Conservation (phyloP, 192 early-diverging fungal species). For the Coemansia sp. region DNA sequence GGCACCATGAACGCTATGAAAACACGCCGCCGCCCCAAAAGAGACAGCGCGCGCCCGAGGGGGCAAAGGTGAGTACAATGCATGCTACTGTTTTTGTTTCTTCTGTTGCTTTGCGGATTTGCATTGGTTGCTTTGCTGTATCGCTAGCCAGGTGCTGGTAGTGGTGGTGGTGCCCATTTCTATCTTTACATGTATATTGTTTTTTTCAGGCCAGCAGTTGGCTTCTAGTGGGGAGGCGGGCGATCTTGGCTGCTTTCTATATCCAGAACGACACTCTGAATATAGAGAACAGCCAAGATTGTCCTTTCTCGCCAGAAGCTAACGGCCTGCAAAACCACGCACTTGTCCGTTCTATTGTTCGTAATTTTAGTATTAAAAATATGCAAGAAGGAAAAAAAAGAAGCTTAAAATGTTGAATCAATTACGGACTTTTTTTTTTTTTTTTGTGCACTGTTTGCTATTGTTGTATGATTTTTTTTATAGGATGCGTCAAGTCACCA, state of each 20-base stretch:
- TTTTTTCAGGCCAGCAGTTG: too few species aligned
- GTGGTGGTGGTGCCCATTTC: too few species aligned
- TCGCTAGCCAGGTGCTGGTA: too few species aligned
- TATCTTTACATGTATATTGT: too few species aligned
- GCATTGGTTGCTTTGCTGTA: too few species aligned
- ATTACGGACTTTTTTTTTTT: neutral
- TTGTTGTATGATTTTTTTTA: neutral
- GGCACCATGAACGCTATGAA: neutral
- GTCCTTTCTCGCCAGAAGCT: neutral
- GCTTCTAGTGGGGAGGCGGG: too few species aligned
- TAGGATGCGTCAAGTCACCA: conserved; percentile 32
- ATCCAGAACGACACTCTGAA: neutral
- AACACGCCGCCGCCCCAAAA: conserved; percentile 12
- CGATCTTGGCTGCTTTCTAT: neutral
- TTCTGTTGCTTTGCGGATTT: neutral
- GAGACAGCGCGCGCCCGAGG: conserved; percentile 19
- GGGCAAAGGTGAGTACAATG: conserved; percentile 36
- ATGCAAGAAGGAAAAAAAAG: conserved; percentile 1
- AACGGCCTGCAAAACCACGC: neutral
- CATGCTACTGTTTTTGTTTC: conserved; percentile 4
- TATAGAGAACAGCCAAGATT: neutral
- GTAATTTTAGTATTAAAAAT: neutral
- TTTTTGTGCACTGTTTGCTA: neutral
- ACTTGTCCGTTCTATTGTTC: neutral
- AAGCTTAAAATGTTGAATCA: neutral